Base-by-base conservation (phyloP, 2,329 filamentous ascomycete genomes). In the Aspergillus floridensis region DNA sequence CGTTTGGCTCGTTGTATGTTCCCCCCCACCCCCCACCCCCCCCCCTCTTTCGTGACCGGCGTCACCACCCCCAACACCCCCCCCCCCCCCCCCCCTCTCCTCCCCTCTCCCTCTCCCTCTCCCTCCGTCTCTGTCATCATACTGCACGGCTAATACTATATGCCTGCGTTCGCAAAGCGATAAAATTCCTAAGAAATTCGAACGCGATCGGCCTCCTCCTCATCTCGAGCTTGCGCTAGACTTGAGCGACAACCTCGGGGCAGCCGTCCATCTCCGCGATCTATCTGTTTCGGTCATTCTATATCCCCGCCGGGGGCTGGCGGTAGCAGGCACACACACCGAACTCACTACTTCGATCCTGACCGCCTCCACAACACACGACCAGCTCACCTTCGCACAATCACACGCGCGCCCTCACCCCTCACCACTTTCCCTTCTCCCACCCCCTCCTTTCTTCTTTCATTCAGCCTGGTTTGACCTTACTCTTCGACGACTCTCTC, bases 341-440 rank as follows among this genome's bases (percentile, higher is more conserved):
- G 14, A 49, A 49, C 56, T 46, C 50, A 59, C 58, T 59, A 60
- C 54, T 29, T 56, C 35, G 31, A 56, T 59, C 63, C 57, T 68
- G 66, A 68, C 66, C 66, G 66, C 66, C 66, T 68, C 66, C 66
- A 67, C 64, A 63, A 63, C 64, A 60, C 65, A 66, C 63, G 57
- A 64, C 58, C 49, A 56, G 29, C 50, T 57, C 54, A 50, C 38
- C 50, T 44, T 14, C 24, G 53, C 53, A 59, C 53, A 44, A 49
- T 48, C 41, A 51, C 52, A 38, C 60, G 44, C 53, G 47, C 48
- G 47, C 48, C 44, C 16, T 53, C 38, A 21, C 48, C 35, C 54
- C 26, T 29, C 26, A 29, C 26, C 26, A 29, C 26, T 48, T 44
- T 48, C 32, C 41, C 16, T 60, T 46, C 41, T 35, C 55, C 26